phyloP scores from a whole-genome alignment of 164 flowering plant genomes.

The Aristolochia contorta region DNA sequence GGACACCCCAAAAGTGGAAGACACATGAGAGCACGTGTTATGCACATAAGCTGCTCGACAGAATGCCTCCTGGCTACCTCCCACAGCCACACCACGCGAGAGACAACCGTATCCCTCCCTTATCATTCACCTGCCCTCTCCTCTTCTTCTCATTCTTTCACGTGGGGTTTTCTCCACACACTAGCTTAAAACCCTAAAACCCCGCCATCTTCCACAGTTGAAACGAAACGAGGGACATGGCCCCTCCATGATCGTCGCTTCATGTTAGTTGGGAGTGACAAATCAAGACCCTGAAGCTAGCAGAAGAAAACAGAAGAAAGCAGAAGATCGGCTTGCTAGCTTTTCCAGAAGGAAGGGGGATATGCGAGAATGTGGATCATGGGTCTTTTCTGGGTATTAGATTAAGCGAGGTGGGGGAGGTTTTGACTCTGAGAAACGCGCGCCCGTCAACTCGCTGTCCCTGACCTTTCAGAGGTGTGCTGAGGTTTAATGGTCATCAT shows the following conservation, averaged over 20 bases:
- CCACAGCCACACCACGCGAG: conserved; percentile 3
- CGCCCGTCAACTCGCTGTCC: conserved; percentile 4
- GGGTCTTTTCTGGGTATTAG: too few species aligned
- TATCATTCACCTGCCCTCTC: conserved; percentile 1
- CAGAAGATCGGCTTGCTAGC: too few species aligned
- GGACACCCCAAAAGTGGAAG: neutral
- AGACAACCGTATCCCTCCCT: conserved; percentile 5
- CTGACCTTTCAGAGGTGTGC: neutral
- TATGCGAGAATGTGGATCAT: too few species aligned
- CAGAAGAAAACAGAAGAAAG: too few species aligned
- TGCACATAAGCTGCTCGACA: neutral
- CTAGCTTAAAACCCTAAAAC: too few species aligned
- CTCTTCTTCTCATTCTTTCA: neutral
- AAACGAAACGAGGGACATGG: too few species aligned
- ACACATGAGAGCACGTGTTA: neutral
- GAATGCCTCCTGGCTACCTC: neutral
- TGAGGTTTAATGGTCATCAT: neutral
- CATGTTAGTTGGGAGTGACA: too few species aligned
- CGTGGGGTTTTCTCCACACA: neutral
- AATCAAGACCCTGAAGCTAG: too few species aligned
- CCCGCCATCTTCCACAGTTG: too few species aligned
- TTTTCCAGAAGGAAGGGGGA: too few species aligned
- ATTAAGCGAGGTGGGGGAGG: neutral
- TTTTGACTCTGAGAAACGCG: conserved; percentile 6
- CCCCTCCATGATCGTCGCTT: too few species aligned